phyloP scores from a whole-genome alignment of 305 asterid species.

The Coffea humblotiana region DNA sequence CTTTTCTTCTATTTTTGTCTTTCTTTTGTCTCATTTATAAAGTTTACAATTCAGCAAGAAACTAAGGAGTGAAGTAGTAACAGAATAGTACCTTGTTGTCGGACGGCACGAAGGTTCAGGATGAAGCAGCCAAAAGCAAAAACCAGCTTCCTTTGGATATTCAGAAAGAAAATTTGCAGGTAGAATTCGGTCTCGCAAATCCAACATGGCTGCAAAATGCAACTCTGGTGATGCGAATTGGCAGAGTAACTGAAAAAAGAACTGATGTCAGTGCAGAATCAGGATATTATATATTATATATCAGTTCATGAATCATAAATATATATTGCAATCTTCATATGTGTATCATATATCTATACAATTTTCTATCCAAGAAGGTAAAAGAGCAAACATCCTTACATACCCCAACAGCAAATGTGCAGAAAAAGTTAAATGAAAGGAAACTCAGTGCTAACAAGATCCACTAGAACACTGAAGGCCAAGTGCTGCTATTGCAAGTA shows the following conservation, averaged over 20 bases:
- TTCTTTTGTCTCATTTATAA: not conserved
- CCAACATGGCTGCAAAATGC: constrained; percentile 82
- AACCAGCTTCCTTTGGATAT: constrained; percentile 86
- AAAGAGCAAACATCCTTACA: not conserved
- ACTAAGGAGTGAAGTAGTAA: not conserved
- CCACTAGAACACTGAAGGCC: not conserved
- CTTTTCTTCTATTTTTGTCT: not conserved
- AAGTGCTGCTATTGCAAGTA: not conserved
- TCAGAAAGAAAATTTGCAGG: constrained; percentile 82
- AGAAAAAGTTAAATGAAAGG: not conserved
- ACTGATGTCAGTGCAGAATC: constrained; percentile 19
- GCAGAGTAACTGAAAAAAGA: constrained; percentile 73
- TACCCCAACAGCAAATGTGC: too few relatives aligned
- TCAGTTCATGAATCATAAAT: constrained; percentile 5
- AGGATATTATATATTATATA: constrained; percentile 5
- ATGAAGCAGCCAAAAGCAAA: constrained; percentile 93
- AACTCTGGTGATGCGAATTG: constrained; percentile 55
- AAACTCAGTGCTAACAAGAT: not conserved
- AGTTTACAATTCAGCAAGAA: not conserved
- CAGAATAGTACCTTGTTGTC: constrained; percentile 49
- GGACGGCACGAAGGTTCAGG: constrained; percentile 89
- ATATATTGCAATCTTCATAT: not conserved
- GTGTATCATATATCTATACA: not conserved
- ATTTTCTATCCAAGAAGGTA: not conserved
- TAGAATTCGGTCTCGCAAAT: constrained; percentile 76